A percentile compares a stretch with the other conserved stretches of the same genome.
These are phyloP conservation scores for Corchorus capsularis DNA, from an alignment of 345 rosid species.

Conservation along the genomic window DNA sequence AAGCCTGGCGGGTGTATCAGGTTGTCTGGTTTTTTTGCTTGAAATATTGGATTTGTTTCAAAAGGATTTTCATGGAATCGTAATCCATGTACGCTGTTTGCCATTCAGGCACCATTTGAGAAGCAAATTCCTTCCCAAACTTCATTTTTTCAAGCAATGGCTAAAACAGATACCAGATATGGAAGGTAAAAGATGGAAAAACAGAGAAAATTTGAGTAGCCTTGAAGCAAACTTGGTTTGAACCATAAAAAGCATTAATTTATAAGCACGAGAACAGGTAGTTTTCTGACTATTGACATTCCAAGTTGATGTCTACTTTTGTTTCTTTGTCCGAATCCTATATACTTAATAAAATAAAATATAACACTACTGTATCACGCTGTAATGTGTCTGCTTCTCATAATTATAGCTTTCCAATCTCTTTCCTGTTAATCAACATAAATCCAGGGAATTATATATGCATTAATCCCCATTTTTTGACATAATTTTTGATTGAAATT, in stretches of 20 bases:
- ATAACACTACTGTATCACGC: not conserved
- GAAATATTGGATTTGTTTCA: constrained; percentile 51
- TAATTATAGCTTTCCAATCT: not conserved
- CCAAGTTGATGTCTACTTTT: not conserved
- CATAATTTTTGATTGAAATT: not conserved
- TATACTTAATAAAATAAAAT: not conserved
- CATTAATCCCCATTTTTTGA: not conserved
- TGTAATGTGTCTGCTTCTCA: not conserved
- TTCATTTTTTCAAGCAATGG: constrained; percentile 38
- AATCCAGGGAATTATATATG: not conserved
- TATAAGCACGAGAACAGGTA: too few relatives aligned
- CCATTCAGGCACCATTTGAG: constrained; percentile 87
- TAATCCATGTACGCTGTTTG: constrained; percentile 67
- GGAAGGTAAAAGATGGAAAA: too few relatives aligned
- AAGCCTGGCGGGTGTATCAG: constrained; percentile 24
- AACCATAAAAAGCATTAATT: too few relatives aligned
- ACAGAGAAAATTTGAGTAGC: too few relatives aligned
- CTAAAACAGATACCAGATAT: too few relatives aligned
- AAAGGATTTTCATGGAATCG: constrained; percentile 39
- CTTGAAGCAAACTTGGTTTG: too few relatives aligned
- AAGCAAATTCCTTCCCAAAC: constrained; percentile 66
- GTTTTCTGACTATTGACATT: not conserved
- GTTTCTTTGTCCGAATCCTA: not conserved
- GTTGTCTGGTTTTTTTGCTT: constrained; percentile 33
- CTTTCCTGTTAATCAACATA: not conserved